Conservation (phyloP, 2,329 filamentous ascomycete genomes). For the Fusarium pilosicola region DNA sequence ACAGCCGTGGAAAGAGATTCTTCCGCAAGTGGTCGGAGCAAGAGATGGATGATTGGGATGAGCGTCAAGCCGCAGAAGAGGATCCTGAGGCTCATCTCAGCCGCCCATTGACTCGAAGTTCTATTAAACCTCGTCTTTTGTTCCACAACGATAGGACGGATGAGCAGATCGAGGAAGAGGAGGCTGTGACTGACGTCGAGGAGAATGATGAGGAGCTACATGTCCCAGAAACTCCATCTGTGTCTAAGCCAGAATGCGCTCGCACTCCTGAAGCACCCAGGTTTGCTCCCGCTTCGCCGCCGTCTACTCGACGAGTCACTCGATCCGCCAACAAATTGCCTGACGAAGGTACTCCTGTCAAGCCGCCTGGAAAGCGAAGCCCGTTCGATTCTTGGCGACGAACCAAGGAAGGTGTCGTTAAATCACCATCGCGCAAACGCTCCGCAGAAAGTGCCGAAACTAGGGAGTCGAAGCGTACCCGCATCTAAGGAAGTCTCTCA, state of each 20-base stretch:
- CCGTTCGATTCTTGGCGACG: slow-evolving; percentile 77
- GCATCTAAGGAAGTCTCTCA: slow-evolving; percentile 41
- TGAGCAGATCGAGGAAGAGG: slow-evolving; percentile 64
- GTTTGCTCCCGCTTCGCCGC: slow-evolving; percentile 69
- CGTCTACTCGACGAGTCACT: slow-evolving; percentile 69
- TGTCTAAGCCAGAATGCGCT: slow-evolving; percentile 42
- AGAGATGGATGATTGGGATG: slow-evolving; percentile 47
- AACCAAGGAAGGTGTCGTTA: slow-evolving; percentile 63
- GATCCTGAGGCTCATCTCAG: slow-evolving; percentile 50
- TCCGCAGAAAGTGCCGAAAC: slow-evolving; percentile 47
- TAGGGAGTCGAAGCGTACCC: slow-evolving; percentile 50
- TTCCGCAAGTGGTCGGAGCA: slow-evolving; percentile 73
- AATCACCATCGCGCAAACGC: slow-evolving; percentile 60
- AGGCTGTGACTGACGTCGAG: slow-evolving; percentile 69
- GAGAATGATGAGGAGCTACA: slow-evolving; percentile 49
- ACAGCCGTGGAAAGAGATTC: slow-evolving; percentile 80
- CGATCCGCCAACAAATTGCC: slow-evolving; percentile 64
- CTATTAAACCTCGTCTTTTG: slow-evolving; percentile 76
- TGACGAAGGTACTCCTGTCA: slow-evolving; percentile 55
- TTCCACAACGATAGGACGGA: slow-evolving; percentile 66
- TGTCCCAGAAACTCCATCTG: slow-evolving; percentile 52
- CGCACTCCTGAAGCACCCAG: slow-evolving; percentile 65
- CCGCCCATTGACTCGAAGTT: slow-evolving; percentile 70
- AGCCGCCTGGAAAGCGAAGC: slow-evolving; percentile 55
- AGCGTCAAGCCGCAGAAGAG: slow-evolving; percentile 49